A percentile compares a stretch with the other conserved stretches of the same genome.
Evolutionary conservation across 768 basidiomycete genomes (phyloP).

Genomic region (Galerina marginata): DNA sequence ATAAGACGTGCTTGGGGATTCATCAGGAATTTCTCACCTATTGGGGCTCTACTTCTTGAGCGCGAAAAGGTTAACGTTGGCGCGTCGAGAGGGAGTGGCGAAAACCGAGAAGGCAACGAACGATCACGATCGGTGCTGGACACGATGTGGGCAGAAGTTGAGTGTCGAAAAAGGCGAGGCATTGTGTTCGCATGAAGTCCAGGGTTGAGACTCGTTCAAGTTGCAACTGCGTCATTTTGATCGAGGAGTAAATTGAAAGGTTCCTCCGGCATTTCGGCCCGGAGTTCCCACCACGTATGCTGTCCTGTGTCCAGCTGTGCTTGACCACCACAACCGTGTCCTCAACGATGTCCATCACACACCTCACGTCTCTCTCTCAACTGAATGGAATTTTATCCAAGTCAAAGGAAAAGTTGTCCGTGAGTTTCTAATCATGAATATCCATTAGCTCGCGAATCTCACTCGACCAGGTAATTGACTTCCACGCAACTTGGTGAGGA

Average conservation of each 20-base stretch:
- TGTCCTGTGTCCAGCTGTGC: background rate
- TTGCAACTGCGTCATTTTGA: no score
- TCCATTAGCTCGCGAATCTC: constrained; percentile 1
- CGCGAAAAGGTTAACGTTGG: background rate
- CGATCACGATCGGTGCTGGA: background rate
- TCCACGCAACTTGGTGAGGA: constrained; percentile 80
- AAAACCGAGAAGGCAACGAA: background rate
- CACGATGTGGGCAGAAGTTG: background rate
- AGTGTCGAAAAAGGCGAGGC: constrained; percentile 1
- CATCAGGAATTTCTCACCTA: background rate
- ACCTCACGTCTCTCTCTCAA: constrained; percentile 66
- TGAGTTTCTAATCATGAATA: constrained; percentile 31
- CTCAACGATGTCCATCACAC: constrained; percentile 50
- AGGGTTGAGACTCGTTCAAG: no score
- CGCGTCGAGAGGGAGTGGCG: background rate
- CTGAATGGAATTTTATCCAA: constrained; percentile 63
- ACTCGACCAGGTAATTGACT: constrained; percentile 73
- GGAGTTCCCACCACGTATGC: constrained; percentile 7
- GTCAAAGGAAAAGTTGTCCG: constrained; percentile 68
- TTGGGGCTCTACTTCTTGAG: background rate
- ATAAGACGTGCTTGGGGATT: background rate
- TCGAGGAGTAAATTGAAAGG: no score
- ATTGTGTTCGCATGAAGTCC: background rate
- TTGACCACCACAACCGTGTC: background rate
- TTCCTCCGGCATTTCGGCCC: background rate